Evolutionary conservation across 768 basidiomycete species (phyloP).

Genomic region (Xerocomellus intermedius): DNA sequence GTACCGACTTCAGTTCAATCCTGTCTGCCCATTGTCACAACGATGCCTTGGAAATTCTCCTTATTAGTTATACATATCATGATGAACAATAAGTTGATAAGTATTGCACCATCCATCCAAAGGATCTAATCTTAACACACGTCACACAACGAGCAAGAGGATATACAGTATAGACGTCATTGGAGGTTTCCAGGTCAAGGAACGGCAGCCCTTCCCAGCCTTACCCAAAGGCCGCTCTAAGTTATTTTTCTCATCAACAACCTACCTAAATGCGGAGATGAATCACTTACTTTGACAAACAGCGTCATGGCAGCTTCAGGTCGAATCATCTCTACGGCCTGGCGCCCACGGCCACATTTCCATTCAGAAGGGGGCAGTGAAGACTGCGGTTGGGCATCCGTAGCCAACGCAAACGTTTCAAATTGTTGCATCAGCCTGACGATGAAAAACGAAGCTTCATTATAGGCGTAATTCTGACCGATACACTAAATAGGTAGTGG

Average conservation of each 20-base stretch:
- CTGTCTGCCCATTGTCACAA: not conserved
- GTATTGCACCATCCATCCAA: not conserved
- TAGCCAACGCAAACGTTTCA: conserved; percentile 55
- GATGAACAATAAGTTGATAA: conserved; percentile 17
- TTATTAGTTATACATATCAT: conserved; percentile 5
- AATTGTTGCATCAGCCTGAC: conserved; percentile 65
- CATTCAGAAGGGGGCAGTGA: conserved; percentile 64
- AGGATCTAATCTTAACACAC: not conserved
- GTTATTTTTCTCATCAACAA: conserved; percentile 1
- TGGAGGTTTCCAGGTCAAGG: conserved; percentile 7
- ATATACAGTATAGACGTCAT: not conserved
- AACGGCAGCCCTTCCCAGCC: conserved; percentile 34
- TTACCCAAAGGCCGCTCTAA: conserved; percentile 62
- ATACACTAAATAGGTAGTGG: conserved; percentile 48
- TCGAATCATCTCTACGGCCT: conserved; percentile 57
- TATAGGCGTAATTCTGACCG: conserved; percentile 74
- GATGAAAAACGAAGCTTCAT: conserved; percentile 73
- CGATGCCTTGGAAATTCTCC: not conserved
- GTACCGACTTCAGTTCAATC: not conserved
- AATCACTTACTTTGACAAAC: conserved; percentile 55
- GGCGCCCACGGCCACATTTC: conserved; percentile 43
- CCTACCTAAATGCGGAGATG: conserved; percentile 6
- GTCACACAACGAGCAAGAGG: not conserved
- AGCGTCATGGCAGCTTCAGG: conserved; percentile 64
- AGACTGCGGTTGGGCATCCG: conserved; percentile 58